Evolutionary conservation across 352 stramenopile species (phyloP).

Genomic region (Peronospora belbahrii): DNA sequence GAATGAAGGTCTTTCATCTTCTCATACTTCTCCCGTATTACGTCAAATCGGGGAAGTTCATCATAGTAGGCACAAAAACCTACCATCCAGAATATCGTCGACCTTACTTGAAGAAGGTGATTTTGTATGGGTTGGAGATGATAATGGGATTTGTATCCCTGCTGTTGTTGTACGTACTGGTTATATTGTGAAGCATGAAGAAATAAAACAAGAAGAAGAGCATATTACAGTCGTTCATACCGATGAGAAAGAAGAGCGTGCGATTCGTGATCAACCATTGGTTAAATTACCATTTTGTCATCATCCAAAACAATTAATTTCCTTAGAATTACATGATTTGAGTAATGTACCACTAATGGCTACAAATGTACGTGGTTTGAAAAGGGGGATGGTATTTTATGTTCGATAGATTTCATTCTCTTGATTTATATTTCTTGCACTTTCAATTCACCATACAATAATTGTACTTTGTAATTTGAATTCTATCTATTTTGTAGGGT

Average conservation of each 20-base stretch:
- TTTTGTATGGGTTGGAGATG: constrained; percentile 59
- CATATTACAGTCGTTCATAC: constrained; percentile 73
- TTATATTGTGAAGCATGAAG: constrained; percentile 54
- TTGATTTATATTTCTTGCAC: too few species aligned
- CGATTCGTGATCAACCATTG: constrained; percentile 49
- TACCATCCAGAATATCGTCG: too few species aligned
- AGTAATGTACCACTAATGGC: constrained; percentile 60
- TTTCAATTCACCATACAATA: too few species aligned
- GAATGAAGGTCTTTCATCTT: constrained; percentile 9
- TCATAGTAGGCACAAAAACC: too few species aligned
- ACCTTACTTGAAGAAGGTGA: constrained; percentile 54
- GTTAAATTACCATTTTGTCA: constrained; percentile 50
- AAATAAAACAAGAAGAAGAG: constrained; percentile 52
- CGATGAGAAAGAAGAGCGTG: constrained; percentile 73
- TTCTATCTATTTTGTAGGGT: too few species aligned
- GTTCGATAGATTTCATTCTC: too few species aligned
- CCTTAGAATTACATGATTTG: constrained; percentile 53
- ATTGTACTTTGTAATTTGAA: too few species aligned
- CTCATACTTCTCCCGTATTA: constrained; percentile 5
- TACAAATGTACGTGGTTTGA: constrained; percentile 46
- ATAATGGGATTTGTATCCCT: constrained; percentile 40
- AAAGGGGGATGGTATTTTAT: too few species aligned
- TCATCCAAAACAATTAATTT: constrained; percentile 54
- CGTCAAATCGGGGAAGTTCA: not conserved
- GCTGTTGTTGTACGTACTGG: constrained; percentile 57